These are phyloP conservation scores for Euphorbia lathyris DNA, from an alignment of 345 rosid species.

Conservation along the genomic window DNA sequence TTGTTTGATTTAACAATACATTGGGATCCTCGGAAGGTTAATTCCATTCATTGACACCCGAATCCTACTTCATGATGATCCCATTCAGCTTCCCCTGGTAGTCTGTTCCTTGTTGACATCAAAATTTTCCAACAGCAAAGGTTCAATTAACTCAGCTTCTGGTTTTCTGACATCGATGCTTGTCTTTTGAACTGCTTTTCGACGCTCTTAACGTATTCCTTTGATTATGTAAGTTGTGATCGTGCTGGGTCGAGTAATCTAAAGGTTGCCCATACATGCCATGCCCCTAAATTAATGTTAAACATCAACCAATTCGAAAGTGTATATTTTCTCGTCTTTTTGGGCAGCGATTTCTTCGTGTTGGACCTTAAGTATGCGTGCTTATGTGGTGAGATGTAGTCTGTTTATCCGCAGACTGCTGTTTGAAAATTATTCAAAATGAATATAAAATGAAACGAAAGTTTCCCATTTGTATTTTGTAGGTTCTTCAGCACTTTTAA, in stretches of 20 bases:
- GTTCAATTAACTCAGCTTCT: neutral
- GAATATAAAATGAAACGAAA: no score
- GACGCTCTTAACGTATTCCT: neutral
- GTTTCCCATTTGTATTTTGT: no score
- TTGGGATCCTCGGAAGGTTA: neutral
- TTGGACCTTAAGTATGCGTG: no score
- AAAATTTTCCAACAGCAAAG: neutral
- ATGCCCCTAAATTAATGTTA: no score
- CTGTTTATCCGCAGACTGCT: no score
- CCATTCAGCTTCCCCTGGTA: neutral
- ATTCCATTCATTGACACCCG: neutral
- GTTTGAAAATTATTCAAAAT: no score
- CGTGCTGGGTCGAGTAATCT: neutral
- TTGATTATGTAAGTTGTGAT: neutral
- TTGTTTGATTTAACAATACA: neutral
- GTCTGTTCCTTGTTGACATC: neutral
- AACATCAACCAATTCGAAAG: no score
- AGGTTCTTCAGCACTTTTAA: no score
- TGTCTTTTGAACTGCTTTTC: neutral
- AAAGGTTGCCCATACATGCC: neutral
- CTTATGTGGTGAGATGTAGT: no score
- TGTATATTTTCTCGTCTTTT: no score
- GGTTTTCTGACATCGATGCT: neutral
- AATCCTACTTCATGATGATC: neutral
- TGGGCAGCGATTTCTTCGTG: no score